Evolutionary conservation across 2,329 filamentous ascomycete genomes (phyloP).

Genomic region (Botrytis aclada): DNA sequence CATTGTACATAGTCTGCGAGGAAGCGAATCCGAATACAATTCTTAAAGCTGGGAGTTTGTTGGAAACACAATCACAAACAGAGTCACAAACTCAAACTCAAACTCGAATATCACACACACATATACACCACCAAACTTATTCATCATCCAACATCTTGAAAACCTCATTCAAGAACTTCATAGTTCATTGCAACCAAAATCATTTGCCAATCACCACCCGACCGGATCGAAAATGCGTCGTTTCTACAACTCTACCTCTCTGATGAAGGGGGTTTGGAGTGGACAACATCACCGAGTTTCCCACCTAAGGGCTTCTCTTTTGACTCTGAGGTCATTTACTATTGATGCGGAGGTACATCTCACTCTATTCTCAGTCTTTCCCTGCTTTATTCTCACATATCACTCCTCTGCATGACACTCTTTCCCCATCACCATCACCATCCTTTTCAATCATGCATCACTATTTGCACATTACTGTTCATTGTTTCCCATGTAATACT

Average conservation of each 20-base stretch:
- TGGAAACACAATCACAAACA: not conserved
- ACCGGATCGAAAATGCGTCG: no score
- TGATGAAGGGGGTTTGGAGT: no score
- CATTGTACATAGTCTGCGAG: no score
- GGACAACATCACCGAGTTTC: no score
- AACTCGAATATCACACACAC: no score
- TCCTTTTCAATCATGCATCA: not conserved
- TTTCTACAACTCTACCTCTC: no score
- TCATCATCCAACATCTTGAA: not conserved
- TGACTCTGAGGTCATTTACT: not conserved
- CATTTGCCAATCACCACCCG: no score
- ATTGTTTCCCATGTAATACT: not conserved
- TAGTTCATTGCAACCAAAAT: no score
- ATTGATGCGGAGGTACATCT: not conserved
- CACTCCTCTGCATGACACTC: not conserved
- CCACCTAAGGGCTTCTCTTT: not conserved
- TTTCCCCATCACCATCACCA: not conserved
- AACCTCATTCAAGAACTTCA: no score
- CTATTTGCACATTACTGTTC: not conserved
- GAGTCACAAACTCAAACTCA: no score
- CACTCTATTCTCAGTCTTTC: not conserved
- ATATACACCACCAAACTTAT: not conserved
- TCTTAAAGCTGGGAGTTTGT: not conserved
- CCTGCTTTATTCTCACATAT: not conserved
- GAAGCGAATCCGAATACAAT: not conserved